These are phyloP conservation scores for Nakaseomyces uthaithaninus DNA, from an alignment of 1,139 yeast genomes.

Conservation along the genomic window DNA sequence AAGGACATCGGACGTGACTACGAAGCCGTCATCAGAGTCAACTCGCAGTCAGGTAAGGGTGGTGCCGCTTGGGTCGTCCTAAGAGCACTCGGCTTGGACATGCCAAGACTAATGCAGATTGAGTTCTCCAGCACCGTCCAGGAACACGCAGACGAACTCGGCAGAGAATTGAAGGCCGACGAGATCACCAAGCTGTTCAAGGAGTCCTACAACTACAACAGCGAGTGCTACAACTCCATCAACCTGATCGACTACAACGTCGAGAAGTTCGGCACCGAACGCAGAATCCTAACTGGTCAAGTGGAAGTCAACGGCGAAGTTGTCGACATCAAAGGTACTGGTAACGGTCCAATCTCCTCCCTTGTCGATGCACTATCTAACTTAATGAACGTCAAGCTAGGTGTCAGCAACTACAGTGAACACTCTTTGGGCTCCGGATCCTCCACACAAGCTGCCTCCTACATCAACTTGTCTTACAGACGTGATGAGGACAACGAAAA, in stretches of 20 bases:
- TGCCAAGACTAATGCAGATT: conserved; percentile 87
- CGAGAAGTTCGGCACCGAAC: conserved; percentile 35
- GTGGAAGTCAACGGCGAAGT: conserved; percentile 40
- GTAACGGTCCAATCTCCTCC: conserved; percentile 95
- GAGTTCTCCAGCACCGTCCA: conserved; percentile 84
- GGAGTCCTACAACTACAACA: conserved; percentile 56
- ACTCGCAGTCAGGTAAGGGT: conserved; percentile 98
- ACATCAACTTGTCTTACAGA: conserved; percentile 54
- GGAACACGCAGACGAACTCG: conserved; percentile 66
- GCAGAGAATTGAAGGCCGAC: conserved; percentile 71
- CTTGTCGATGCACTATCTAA: conserved; percentile 70
- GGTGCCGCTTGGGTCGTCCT: conserved; percentile 97
- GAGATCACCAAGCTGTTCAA: conserved; percentile 77
- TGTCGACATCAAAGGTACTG: conserved; percentile 54
- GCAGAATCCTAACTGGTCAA: conserved; percentile 44
- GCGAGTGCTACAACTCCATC: conserved; percentile 29
- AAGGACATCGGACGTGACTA: conserved; percentile 92
- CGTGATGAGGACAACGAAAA: conserved; percentile 38
- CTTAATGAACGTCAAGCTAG: conserved; percentile 49
- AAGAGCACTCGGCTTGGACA: conserved; percentile 78
- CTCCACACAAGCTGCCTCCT: conserved; percentile 82
- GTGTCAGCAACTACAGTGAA: conserved; percentile 80
- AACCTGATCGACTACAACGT: conserved; percentile 46
- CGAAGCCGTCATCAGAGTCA: conserved; percentile 96
- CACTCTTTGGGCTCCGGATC: conserved; percentile 89